A percentile compares a stretch with the other conserved stretches of the same genome.
These are phyloP conservation scores for Azolla pinnata DNA, from an alignment of 75 land plant genomes.

Conservation along the genomic window DNA sequence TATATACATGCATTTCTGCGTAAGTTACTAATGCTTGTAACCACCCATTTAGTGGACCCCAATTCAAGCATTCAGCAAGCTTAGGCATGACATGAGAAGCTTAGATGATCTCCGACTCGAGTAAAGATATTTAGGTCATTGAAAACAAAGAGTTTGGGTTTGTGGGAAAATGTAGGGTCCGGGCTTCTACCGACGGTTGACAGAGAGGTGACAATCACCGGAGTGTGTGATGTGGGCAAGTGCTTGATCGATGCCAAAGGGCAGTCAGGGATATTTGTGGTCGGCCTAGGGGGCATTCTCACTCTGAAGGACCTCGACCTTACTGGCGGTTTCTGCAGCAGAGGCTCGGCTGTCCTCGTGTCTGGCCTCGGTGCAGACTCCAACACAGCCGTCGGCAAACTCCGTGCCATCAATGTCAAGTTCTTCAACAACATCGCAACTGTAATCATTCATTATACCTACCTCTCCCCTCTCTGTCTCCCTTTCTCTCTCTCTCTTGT, in stretches of 20 bases:
- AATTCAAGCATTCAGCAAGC: no score
- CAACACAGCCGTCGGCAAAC: slow-evolving; percentile 7
- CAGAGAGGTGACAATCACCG: slow-evolving; percentile 8
- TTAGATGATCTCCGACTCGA: no score
- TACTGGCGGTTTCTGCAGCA: slow-evolving; percentile 19
- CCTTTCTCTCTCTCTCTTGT: no score
- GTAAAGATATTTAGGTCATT: no score
- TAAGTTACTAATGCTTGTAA: no score
- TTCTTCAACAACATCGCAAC: slow-evolving; percentile 25
- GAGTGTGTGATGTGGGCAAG: slow-evolving; percentile 1
- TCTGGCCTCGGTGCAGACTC: slow-evolving; percentile 14
- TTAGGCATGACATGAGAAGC: no score
- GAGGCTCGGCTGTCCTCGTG: slow-evolving; percentile 22
- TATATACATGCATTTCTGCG: no score
- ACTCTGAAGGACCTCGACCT: slow-evolving; percentile 25
- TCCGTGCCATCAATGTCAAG: slow-evolving; percentile 15
- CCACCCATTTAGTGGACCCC: no score
- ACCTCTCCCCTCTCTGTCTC: no score
- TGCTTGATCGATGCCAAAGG: slow-evolving; percentile 9
- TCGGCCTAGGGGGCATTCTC: slow-evolving; percentile 20
- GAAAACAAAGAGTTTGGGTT: no score
- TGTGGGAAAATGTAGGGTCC: neutral
- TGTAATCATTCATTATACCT: slow-evolving; percentile 9
- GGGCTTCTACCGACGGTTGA: slow-evolving; percentile 9
- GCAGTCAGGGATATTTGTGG: slow-evolving; percentile 19